Base-by-base conservation (phyloP, 2,329 filamentous ascomycete species). In the Catunica adiposa region DNA sequence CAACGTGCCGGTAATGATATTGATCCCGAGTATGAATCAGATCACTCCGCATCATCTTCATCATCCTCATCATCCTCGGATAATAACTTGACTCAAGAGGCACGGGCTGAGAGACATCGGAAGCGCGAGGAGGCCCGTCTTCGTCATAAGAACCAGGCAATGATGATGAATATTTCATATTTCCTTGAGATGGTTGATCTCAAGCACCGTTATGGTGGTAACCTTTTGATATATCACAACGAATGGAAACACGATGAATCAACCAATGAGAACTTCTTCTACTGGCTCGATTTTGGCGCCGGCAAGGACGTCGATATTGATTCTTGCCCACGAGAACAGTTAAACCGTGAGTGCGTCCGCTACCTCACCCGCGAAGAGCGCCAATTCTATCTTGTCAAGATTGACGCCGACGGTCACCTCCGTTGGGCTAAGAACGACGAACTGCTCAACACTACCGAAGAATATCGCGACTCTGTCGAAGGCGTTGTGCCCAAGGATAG, bases 251-350 rank as follows among this genome's bases (percentile, higher is more conserved):
- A 77, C 59, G 73, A 79, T 1, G 20, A 29, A 5, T 73, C 85
- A 26, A 90, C 87, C 0, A 78, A 80, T 3, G 84, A 95, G 65
- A 94, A 92, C 64, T 96, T 89, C 74, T 95, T 95, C 66, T 90
- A 89, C 69, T 95, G 89, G 89, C 73, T 95, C 1, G 89, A 96
- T 65, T 74, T 84, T 58, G 89, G 89, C 3, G 82, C 83, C 51
- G 89, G 89, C 0, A 80, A 73, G 61, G 67, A 77, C 40, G 65
- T 92, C 46, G 83, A 90, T 60, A 70, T 90, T 11, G 76, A 80
- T 2, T 75, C 78, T 0, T 88, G 88, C 60, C 82, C 87, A 1
- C 75, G 89, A 37, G 82, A 86, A 58, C 73, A 80, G 14, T 71
- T 95, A 5, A 86, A 92, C 53, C 75, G 78, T 23, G 86, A 94